Conservation (phyloP, 2,329 filamentous ascomycete species). For the Seiridium cupressi region DNA sequence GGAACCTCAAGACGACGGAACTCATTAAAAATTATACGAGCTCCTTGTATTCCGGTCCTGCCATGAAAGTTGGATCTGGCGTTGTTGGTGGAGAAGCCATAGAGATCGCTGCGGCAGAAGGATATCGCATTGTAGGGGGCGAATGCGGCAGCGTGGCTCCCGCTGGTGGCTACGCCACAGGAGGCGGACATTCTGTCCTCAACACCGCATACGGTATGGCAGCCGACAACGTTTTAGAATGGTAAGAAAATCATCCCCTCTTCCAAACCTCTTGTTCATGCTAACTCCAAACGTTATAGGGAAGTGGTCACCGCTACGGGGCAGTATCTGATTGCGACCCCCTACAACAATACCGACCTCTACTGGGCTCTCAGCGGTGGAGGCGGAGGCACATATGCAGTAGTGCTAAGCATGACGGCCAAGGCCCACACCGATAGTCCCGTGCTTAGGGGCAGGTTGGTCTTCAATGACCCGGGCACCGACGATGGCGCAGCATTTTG, state of each 20-base stretch:
- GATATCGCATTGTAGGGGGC: constrained; percentile 44
- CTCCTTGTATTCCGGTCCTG: constrained; percentile 40
- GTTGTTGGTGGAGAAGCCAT: constrained; percentile 41
- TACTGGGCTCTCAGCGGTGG: constrained; percentile 56
- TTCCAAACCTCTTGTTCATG: too few species aligned
- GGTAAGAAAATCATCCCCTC: too few species aligned
- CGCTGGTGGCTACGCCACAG: constrained; percentile 53
- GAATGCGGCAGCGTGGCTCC: constrained; percentile 49
- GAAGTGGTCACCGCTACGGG: constrained; percentile 48
- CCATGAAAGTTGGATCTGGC: constrained; percentile 47
- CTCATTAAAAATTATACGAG: constrained; percentile 22
- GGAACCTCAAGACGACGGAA: constrained; percentile 33
- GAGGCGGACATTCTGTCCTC: constrained; percentile 52
- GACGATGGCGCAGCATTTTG: neutral
- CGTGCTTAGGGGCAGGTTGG: neutral
- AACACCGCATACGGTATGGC: constrained; percentile 45
- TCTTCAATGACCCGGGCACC: constrained; percentile 3
- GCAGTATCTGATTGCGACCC: constrained; percentile 37
- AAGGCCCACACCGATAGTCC: constrained; percentile 38
- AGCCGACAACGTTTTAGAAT: constrained; percentile 51
- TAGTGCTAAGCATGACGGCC: constrained; percentile 48
- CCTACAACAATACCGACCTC: constrained; percentile 43
- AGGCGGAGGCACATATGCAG: constrained; percentile 50
- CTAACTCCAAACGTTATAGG: too few species aligned
- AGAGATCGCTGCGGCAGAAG: constrained; percentile 29